Evolutionary conservation across 768 basidiomycete species (phyloP).

Genomic region (Hygrophorus pudorinus): DNA sequence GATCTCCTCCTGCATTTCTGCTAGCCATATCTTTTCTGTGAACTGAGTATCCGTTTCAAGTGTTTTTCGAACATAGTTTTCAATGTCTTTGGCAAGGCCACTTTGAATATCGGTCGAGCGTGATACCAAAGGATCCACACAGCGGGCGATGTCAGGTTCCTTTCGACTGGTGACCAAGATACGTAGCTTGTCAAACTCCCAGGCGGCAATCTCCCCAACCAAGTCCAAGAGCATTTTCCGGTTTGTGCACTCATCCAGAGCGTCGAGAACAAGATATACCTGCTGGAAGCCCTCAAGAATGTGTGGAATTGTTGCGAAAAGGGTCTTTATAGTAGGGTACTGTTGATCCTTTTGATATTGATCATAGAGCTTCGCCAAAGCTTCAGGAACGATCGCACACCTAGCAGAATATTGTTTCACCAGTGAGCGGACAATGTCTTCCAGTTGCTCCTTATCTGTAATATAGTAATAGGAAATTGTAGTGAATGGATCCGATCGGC

Average conservation of each 20-base stretch:
- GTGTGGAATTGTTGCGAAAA: constrained; percentile 8
- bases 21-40: not conserved
- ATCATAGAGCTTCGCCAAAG: not conserved
- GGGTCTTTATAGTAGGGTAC: not conserved
- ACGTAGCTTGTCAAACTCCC: constrained; percentile 3
- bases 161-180: constrained; percentile 11
- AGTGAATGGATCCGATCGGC: not conserved
- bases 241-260: constrained; percentile 15
- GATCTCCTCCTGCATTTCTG: not conserved
- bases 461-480: constrained; percentile 15
- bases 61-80: not conserved
- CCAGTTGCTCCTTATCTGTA: constrained; percentile 1
- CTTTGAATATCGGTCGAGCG: not conserved
- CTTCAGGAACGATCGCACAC: not conserved
- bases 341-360: not conserved
- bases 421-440: constrained; percentile 11
- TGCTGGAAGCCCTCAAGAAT: constrained; percentile 5
- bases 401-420: constrained; percentile 12
- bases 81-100: constrained; percentile 6
- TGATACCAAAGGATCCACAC: not conserved
- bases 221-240: constrained; percentile 5
- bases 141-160: constrained; percentile 6
- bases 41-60: not conserved
- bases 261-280: constrained; percentile 14
- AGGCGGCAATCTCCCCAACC: constrained; percentile 4